phyloP scores from a whole-genome alignment of 768 basidiomycete genomes.

The Podaxis mareebaensis region DNA sequence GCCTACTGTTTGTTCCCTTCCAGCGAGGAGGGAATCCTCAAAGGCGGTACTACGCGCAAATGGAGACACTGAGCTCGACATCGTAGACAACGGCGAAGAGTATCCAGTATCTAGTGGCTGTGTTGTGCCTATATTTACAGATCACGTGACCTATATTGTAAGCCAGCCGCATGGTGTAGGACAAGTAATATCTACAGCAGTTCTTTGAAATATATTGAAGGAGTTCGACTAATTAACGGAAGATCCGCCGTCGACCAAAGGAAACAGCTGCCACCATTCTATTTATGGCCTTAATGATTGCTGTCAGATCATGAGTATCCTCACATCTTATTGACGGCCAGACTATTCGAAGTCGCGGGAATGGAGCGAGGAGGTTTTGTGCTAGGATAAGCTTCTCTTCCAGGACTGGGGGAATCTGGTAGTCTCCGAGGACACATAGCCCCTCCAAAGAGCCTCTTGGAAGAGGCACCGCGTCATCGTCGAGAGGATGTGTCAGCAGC shows the following conservation, averaged over 20 bases:
- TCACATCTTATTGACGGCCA: too few species aligned
- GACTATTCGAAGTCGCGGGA: not conserved
- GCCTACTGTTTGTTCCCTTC: constrained; percentile 61
- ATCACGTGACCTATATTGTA: not conserved
- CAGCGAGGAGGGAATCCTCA: constrained; percentile 50
- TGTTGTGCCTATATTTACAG: not conserved
- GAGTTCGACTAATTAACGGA: too few species aligned
- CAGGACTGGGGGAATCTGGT: not conserved
- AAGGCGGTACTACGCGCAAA: constrained; percentile 63
- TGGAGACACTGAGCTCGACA: constrained; percentile 52
- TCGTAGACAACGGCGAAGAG: constrained; percentile 8
- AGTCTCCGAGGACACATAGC: not conserved
- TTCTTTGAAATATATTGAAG: too few species aligned
- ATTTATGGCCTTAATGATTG: not conserved
- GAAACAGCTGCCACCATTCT: not conserved
- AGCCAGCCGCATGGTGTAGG: too few species aligned
- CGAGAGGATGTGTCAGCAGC: not conserved
- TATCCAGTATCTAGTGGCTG: not conserved
- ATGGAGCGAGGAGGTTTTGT: not conserved
- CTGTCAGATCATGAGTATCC: not conserved
- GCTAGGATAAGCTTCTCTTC: not conserved
- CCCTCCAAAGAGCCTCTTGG: not conserved
- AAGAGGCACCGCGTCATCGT: not conserved
- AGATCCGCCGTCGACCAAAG: not conserved
- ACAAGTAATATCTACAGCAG: too few species aligned